phyloP scores from a whole-genome alignment of 164 flowering plant genomes.

The Saururus chinensis region DNA sequence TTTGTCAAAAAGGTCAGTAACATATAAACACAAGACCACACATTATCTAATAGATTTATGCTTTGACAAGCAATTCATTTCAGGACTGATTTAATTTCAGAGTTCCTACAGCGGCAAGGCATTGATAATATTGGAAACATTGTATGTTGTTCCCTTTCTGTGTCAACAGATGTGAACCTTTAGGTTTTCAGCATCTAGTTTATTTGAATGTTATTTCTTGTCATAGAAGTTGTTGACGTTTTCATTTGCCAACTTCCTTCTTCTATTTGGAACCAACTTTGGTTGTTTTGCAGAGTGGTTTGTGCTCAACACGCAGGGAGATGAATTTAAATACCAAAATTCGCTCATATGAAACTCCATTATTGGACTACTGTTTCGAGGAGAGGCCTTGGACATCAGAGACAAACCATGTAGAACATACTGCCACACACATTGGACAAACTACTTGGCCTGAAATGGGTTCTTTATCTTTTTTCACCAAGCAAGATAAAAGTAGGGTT shows the following conservation, averaged over 20 bases:
- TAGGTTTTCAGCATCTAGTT: not conserved
- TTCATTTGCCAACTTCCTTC: not conserved
- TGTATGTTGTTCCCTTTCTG: not conserved
- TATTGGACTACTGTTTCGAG: not conserved
- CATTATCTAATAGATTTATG: not conserved
- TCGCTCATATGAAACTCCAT: not conserved
- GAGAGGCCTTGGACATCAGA: not conserved
- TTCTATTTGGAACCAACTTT: not conserved
- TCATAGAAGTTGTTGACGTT: not conserved
- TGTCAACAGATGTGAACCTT: not conserved
- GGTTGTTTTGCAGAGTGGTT: not conserved
- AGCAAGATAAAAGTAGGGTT: not conserved
- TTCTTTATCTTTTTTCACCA: not conserved
- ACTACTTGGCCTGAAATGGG: not conserved
- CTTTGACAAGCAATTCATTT: not conserved
- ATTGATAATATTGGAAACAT: not conserved
- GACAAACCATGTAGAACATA: not conserved
- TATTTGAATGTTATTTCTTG: not conserved
- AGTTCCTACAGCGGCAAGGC: not conserved
- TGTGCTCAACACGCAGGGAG: not conserved
- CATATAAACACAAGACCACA: not conserved
- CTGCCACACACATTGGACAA: not conserved
- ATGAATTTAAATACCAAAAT: not conserved
- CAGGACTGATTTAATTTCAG: not conserved
- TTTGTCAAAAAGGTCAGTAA: not conserved